Percentiles rank a stretch among this genome's conserved stretches.
Evolutionary conservation across 1,139 yeast species (phyloP).

Genomic region (Meyerozyma guilliermondii): DNA sequence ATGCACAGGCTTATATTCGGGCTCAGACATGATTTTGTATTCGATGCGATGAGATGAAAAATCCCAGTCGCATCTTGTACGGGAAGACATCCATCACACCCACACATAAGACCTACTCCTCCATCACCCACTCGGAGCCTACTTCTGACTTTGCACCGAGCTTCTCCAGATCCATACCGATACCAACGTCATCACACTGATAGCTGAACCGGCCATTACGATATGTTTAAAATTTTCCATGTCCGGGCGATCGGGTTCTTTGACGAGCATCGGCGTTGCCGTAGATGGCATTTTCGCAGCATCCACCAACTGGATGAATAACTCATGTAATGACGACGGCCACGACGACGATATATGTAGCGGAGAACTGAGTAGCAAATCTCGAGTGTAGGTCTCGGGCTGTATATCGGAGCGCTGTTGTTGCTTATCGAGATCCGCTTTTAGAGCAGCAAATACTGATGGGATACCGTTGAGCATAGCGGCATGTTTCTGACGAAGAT

Average conservation of each 20-base stretch:
- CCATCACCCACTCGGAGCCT: background rate
- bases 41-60: slow-evolving; percentile 2
- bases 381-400: slow-evolving; percentile 81
- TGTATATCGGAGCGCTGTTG: slow-evolving; percentile 83
- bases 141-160: slow-evolving; percentile 21
- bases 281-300: slow-evolving; percentile 77
- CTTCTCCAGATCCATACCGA: slow-evolving; percentile 60
- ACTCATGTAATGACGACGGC: slow-evolving; percentile 80
- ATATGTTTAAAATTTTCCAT: slow-evolving; percentile 42
- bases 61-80: background rate
- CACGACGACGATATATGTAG: slow-evolving; percentile 86
- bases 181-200: slow-evolving; percentile 56
- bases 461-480: slow-evolving; percentile 66
- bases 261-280: slow-evolving; percentile 78
- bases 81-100: background rate
- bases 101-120: background rate
- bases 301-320: slow-evolving; percentile 82
- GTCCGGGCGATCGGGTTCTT: slow-evolving; percentile 51
- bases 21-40: background rate
- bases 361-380: slow-evolving; percentile 57
- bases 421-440: slow-evolving; percentile 92
- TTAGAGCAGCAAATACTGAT: slow-evolving; percentile 80
- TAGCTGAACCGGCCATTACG: slow-evolving; percentile 62
- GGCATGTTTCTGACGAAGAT: slow-evolving; percentile 55
- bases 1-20: slow-evolving; percentile 60